Percentiles rank a stretch among this genome's conserved stretches.
phyloP scores from a whole-genome alignment of 2,329 filamentous ascomycete species.

The Blastomyces silverae region DNA sequence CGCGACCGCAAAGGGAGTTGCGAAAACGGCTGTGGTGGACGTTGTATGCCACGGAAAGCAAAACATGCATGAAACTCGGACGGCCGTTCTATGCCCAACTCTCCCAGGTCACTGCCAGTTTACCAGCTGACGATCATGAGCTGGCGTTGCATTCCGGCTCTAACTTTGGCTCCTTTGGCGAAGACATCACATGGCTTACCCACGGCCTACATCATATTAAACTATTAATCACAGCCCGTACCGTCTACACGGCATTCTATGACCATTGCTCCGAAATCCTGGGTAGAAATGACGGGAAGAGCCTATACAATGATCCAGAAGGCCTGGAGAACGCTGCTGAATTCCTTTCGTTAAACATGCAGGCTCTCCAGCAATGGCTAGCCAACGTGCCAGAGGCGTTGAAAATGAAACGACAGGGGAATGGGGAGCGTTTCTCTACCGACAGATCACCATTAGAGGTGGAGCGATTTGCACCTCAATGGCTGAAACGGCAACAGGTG shows the following conservation, averaged over 20 bases:
- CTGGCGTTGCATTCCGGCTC: conserved; percentile 29
- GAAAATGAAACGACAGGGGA: conserved; percentile 33
- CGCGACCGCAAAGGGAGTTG: conserved; percentile 37
- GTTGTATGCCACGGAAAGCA: conserved; percentile 46
- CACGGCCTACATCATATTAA: conserved; percentile 33
- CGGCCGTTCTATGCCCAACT: conserved; percentile 38
- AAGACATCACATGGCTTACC: conserved; percentile 38
- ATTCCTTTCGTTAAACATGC: conserved; percentile 26
- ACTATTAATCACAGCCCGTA: conserved; percentile 31
- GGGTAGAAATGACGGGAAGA: conserved; percentile 19
- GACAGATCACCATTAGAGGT: conserved; percentile 33
- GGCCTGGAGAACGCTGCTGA: conserved; percentile 31
- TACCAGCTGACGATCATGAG: conserved; percentile 36
- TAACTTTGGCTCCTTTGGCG: conserved; percentile 29
- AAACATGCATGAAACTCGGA: conserved; percentile 44
- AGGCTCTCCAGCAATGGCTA: conserved; percentile 30
- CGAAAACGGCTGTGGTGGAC: conserved; percentile 50
- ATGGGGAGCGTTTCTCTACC: conserved; percentile 34
- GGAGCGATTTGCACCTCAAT: conserved; percentile 35
- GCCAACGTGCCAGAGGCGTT: conserved; percentile 35
- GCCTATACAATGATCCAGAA: conserved; percentile 29
- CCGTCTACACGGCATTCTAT: conserved; percentile 35
- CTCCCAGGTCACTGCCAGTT: conserved; percentile 31
- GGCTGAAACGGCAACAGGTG: conserved; percentile 41
- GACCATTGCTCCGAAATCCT: conserved; percentile 26